Evolutionary conservation across 768 basidiomycete genomes (phyloP), one percentile per base, ranked within the genome.

Genomic region (Psilocybe subaeruginosa): DNA sequence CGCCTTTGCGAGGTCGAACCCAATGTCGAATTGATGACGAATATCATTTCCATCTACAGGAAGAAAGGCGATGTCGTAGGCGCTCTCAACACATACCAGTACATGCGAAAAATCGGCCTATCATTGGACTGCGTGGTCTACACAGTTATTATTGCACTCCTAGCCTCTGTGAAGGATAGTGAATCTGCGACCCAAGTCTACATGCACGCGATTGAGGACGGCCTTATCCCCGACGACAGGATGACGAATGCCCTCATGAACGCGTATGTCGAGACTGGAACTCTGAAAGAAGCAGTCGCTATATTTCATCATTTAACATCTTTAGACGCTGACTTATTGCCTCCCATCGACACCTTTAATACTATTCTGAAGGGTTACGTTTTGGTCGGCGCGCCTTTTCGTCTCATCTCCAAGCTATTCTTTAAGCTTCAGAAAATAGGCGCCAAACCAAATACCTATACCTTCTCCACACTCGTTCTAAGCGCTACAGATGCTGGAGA

Each of bases 291-390:
- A 27, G 93, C 89, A 17, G 80, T 93, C 59, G 80, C 83, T 23
- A 76, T 86, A 11, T 97, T 90, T 68, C 84, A 89, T 64, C 86
- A 83, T 64, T 75, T 93, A 48, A 72, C 74, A 39, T 66, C 76
- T 37, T 70, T 77, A 30, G 68, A 70, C 9, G 52, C 65, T 56
- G 73, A 76, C 56, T 70, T 76, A 45, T 72, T 76, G 54, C 76
- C 87, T 41, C 77, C 82, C 45, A 81, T 90, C 69, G 82, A 86
- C 52, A 80, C 89, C 54, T 89, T 87, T 73, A 94, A 94, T 72
- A 86, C 86, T 27, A 80, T 97, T 27, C 76, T 97, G 65, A 93
- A 92, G 73, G 93, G 93, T 2, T 91, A 93, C 68, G 84, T 97
- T 56, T 78, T 90, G 50, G 83, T 92, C 37, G 93, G 91, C 27